Conservation (phyloP, 1,284 basidiomycete genomes). For the Leccinum proximum region DNA sequence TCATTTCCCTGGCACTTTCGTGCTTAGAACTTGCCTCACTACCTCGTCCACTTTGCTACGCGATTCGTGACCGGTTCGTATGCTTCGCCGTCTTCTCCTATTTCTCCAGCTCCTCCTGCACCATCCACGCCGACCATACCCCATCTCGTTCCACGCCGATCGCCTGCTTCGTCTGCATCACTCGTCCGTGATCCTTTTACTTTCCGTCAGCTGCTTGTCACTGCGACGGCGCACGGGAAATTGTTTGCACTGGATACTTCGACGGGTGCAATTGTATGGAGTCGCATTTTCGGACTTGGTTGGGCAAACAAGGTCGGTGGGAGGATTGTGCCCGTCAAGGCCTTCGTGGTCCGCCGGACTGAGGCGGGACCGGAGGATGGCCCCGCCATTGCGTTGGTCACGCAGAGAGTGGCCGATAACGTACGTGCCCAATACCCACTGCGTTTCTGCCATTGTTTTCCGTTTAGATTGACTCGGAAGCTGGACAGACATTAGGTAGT, state of each 20-base stretch:
- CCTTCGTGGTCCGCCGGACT: conserved; percentile 30
- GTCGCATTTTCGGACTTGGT: conserved; percentile 59
- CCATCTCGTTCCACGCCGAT: conserved; percentile 14
- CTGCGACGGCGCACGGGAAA: conserved; percentile 72
- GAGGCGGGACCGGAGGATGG: conserved; percentile 1
- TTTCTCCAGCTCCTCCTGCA: conserved; percentile 29
- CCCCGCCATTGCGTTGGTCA: conserved; percentile 54
- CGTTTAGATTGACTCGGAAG: conserved; percentile 12
- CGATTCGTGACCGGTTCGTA: conserved; percentile 78
- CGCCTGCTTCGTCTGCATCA: conserved; percentile 31
- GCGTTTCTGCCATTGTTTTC: not conserved
- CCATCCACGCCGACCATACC: conserved; percentile 34
- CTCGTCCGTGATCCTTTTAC: conserved; percentile 81
- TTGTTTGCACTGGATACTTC: conserved; percentile 82
- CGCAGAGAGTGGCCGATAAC: conserved; percentile 57
- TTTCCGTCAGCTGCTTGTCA: conserved; percentile 83
- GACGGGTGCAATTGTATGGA: conserved; percentile 78
- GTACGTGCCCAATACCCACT: too few species aligned
- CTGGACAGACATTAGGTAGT: conserved; percentile 44
- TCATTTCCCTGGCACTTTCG: not conserved
- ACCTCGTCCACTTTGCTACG: conserved; percentile 60
- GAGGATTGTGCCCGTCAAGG: conserved; percentile 50
- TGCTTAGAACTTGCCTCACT: conserved; percentile 67
- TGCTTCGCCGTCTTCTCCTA: conserved; percentile 30
- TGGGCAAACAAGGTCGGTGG: conserved; percentile 57